These are phyloP conservation scores for Mucuna pruriens DNA, from an alignment of 306 rosid genomes.

Conservation along the genomic window DNA sequence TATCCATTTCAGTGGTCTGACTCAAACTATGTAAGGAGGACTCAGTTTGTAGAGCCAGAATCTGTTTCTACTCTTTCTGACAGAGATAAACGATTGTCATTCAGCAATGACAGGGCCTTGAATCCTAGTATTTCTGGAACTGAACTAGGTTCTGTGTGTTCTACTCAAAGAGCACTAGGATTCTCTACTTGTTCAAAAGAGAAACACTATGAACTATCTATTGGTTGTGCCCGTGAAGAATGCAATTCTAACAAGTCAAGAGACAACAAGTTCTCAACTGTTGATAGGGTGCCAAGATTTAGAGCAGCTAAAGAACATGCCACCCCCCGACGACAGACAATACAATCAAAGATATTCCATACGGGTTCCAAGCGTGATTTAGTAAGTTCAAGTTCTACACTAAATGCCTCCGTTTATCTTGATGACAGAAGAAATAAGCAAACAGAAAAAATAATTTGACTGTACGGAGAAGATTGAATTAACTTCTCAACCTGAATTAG, in stretches of 20 bases:
- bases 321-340: constrained; percentile 49
- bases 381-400: constrained; percentile 51
- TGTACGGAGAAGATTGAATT: background rate
- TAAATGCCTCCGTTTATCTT: constrained; percentile 8
- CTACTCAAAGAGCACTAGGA: constrained; percentile 58
- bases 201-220: constrained; percentile 52
- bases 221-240: constrained; percentile 51
- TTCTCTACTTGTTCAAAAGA: constrained; percentile 48
- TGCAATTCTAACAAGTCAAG: constrained; percentile 40
- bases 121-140: constrained; percentile 87
- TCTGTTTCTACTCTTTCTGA: constrained; percentile 46
- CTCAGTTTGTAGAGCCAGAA: constrained; percentile 61
- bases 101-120: constrained; percentile 75
- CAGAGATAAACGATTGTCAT: constrained; percentile 61
- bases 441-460: background rate
- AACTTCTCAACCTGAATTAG: constrained; percentile 16
- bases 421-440: background rate
- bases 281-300: constrained; percentile 45
- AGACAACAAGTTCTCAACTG: constrained; percentile 54
- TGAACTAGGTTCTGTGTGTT: constrained; percentile 64
- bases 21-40: constrained; percentile 64
- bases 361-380: constrained; percentile 50
- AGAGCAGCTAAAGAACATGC: constrained; percentile 51
- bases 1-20: constrained; percentile 64
- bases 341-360: constrained; percentile 50